A percentile compares a stretch with the other conserved stretches of the same genome.
Evolutionary conservation across 2,329 filamentous ascomycete species (phyloP).

Genomic region (Triangularia verruculosa): DNA sequence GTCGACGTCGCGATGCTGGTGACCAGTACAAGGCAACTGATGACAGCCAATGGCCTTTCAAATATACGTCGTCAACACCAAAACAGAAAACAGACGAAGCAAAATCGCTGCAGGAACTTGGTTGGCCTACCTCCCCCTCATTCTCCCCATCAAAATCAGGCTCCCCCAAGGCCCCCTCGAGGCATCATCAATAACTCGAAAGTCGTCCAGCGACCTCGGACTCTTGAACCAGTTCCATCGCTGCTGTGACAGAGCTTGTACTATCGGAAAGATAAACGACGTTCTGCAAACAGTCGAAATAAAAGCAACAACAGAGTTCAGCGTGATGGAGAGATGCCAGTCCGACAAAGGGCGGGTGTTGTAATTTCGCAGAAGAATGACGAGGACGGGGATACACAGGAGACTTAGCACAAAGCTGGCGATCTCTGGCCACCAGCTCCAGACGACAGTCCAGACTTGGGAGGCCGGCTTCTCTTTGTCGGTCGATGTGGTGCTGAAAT

Average conservation of each 20-base stretch:
- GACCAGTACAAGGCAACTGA: not conserved
- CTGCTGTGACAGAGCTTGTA: not conserved
- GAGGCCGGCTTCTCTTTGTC: not conserved
- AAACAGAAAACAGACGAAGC: not conserved
- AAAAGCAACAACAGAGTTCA: not conserved
- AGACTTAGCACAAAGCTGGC: not conserved
- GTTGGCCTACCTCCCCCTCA: not conserved
- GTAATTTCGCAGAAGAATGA: not conserved
- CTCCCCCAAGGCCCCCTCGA: not conserved
- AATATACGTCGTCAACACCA: not conserved
- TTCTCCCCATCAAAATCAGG: not conserved
- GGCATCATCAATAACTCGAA: not conserved
- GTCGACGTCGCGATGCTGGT: not conserved
- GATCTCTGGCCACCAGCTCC: not conserved
- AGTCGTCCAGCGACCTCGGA: not conserved
- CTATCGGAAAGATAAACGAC: not conserved
- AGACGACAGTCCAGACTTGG: not conserved
- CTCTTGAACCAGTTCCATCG: not conserved
- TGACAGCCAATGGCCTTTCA: not conserved
- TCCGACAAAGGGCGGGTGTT: not conserved
- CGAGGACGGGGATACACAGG: not conserved
- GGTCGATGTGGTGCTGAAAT: too few species aligned
- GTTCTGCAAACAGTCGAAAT: not conserved
- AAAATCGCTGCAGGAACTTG: not conserved
- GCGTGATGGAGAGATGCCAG: not conserved